phyloP scores from a whole-genome alignment of 2,329 filamentous ascomycete species.

The Alternaria ventricosa region DNA sequence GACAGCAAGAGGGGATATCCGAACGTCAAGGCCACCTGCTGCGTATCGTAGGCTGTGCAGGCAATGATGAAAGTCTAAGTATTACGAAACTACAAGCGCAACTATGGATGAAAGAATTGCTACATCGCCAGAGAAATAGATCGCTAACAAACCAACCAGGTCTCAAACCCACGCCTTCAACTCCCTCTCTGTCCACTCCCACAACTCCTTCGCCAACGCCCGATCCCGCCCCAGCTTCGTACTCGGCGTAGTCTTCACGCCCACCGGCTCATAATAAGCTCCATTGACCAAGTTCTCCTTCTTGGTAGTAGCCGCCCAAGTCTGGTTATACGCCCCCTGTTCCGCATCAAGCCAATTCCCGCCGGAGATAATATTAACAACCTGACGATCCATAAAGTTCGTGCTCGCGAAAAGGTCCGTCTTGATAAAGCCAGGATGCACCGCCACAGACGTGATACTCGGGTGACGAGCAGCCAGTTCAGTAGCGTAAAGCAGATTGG shows the following conservation, averaged over 20 bases:
- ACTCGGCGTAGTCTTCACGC: slow-evolving; percentile 26
- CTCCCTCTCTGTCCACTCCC: slow-evolving; percentile 47
- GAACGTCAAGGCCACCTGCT: background rate
- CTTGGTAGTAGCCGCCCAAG: slow-evolving; percentile 49
- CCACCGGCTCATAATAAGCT: slow-evolving; percentile 51
- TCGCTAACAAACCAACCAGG: background rate
- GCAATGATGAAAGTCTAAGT: background rate
- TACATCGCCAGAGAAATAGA: too few relatives aligned
- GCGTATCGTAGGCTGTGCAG: background rate
- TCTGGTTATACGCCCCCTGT: slow-evolving; percentile 50
- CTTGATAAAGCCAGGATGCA: slow-evolving; percentile 58
- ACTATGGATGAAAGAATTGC: too few relatives aligned
- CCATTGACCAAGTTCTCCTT: slow-evolving; percentile 49
- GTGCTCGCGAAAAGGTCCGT: slow-evolving; percentile 51
- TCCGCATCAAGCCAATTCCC: slow-evolving; percentile 4
- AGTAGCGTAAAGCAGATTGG: slow-evolving; percentile 56
- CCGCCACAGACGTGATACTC: slow-evolving; percentile 49
- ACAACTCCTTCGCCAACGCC: slow-evolving; percentile 45
- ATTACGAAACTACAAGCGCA: too few relatives aligned
- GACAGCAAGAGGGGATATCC: background rate
- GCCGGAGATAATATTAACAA: background rate
- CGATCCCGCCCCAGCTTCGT: slow-evolving; percentile 26
- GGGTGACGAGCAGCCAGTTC: slow-evolving; percentile 55
- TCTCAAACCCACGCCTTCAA: slow-evolving; percentile 20
- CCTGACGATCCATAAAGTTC: slow-evolving; percentile 26